Conservation (phyloP, 2,329 filamentous ascomycete species). For the Ceratocystis variospora region DNA sequence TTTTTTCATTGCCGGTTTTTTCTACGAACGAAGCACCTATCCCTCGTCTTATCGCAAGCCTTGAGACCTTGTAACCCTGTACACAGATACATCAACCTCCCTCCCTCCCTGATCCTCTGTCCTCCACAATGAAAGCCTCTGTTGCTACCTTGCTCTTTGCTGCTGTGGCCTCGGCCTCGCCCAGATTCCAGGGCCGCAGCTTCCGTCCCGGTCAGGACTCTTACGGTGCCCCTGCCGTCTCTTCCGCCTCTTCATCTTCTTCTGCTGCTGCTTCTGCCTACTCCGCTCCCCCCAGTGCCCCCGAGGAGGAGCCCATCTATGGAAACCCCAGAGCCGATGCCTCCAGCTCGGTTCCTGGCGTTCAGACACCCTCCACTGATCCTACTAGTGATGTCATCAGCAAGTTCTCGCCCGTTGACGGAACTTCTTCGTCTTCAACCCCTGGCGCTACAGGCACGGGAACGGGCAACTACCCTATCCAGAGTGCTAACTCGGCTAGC, state of each 20-base stretch:
- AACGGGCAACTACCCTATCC: not conserved
- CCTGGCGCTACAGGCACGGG: not conserved
- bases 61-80: conserved; percentile 9
- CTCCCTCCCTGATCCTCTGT: conserved; percentile 9
- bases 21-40: conserved; percentile 12
- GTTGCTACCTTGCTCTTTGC: conserved; percentile 18
- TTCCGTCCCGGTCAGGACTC: conserved; percentile 9
- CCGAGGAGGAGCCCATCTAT: not conserved
- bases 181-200: conserved; percentile 15
- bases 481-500: not conserved
- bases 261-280: not conserved
- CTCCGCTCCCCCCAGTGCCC: not conserved
- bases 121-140: conserved; percentile 17
- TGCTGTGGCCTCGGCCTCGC: conserved; percentile 14
- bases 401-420: not conserved
- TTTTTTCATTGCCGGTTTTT: conserved; percentile 3
- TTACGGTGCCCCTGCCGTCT: not conserved
- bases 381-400: not conserved
- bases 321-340: not conserved
- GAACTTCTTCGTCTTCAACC: conserved; percentile 1
- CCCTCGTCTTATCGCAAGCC: conserved; percentile 12
- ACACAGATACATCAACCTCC: not conserved
- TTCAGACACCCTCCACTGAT: not conserved
- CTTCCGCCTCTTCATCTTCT: not conserved
- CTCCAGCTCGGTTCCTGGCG: not conserved